Evolutionary conservation across 2,329 filamentous ascomycete genomes (phyloP).

Genomic region (Stachybotrys echinatus): DNA sequence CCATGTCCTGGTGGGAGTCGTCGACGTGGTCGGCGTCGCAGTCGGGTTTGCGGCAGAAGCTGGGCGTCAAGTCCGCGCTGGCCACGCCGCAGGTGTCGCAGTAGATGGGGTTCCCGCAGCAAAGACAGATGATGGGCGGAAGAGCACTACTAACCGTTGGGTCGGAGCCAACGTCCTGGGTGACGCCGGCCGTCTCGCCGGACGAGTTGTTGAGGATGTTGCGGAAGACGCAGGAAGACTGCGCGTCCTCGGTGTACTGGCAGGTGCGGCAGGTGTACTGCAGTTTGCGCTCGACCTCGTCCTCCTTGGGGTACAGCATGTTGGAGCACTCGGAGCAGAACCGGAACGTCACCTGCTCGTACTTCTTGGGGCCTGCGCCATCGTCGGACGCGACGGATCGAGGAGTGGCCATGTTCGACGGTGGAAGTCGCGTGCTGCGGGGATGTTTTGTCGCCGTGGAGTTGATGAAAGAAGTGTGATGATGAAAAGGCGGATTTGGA

Average conservation of each 20-base stretch:
- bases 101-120: constrained; percentile 38
- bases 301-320: constrained; percentile 96
- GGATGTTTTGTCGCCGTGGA: background rate
- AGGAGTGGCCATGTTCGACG: constrained; percentile 49
- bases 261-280: constrained; percentile 97
- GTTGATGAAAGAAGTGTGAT: background rate
- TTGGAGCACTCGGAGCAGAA: constrained; percentile 99
- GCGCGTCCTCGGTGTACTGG: constrained; percentile 81
- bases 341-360: constrained; percentile 87
- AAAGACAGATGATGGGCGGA: constrained; percentile 37
- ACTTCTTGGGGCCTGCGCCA: constrained; percentile 41
- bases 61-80: constrained; percentile 14
- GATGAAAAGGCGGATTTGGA: background rate
- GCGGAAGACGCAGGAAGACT: constrained; percentile 89
- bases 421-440: constrained; percentile 5
- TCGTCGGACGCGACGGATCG: constrained; percentile 42
- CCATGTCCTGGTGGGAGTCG: constrained; percentile 23
- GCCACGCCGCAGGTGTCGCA: constrained; percentile 33
- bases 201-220: constrained; percentile 88
- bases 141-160: constrained; percentile 92
- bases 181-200: constrained; percentile 94
- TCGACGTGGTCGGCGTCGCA: constrained; percentile 7
- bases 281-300: constrained; percentile 74
- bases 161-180: constrained; percentile 93
- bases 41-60: constrained; percentile 9